Base-by-base conservation (phyloP, 176 grass and related monocot species). In the Bromus sterilis region DNA sequence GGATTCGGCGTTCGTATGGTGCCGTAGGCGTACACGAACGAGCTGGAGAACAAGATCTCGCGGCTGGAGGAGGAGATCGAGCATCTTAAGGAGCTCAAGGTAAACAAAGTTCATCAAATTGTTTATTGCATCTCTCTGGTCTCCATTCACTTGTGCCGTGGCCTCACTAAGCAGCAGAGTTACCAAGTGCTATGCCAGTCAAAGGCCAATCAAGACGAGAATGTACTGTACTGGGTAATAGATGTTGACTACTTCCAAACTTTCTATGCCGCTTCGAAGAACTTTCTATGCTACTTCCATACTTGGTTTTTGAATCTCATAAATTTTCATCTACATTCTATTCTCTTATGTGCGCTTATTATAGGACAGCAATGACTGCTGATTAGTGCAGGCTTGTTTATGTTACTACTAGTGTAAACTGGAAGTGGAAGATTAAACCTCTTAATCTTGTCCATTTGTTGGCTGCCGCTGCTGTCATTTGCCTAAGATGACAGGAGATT, bases 41-140 rank as follows among this genome's bases (percentile, higher is more conserved):
- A 97, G 77, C 83, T 97, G 21, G 94, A 97, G 83, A 93, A 91
- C 89, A 97, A 97, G 84, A 69, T 97, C 78, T 51, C 86, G 49
- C 43, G 11, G 56, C 81, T 97, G 71, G 86, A 97, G 76, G 91
- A 91, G 88, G 88, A 97, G 82, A 91, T 91, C 89, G 18, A 87
- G 30, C 78, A 75, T 14, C 91, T 97, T 12, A 84, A 56, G 31
- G 80, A 85, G 46, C 80, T 85, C 4, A 91, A 89, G 93, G 93
- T 97, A 84, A 55, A 15, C 3, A 18, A 24, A 15, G 1, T 9
- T 43, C 12, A 24, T 8, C 36, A 37, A 8, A 37, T 37, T 37
- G 9, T 37, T 37, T 37, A 37, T 7, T 37, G 36, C 11, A 56
- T 65, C 9, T 62, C 28, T 59, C 42, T 2, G 0, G 39, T 20